Conservation (phyloP, 768 basidiomycete species). For the Suillus bovinus region DNA sequence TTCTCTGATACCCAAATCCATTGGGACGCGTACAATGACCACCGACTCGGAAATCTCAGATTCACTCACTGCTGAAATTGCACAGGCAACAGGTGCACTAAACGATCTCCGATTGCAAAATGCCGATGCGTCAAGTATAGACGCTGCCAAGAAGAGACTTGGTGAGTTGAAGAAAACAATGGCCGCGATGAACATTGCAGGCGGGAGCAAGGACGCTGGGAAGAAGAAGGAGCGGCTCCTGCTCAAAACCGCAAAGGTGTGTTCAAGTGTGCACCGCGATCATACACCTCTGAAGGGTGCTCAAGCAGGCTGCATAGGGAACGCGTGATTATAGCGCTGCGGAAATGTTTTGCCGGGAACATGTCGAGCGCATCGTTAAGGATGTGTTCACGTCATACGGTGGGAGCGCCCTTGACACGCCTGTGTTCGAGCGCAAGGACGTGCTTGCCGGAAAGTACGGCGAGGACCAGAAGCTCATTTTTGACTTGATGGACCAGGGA, state of each 20-base stretch:
- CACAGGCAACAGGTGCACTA: conserved; percentile 54
- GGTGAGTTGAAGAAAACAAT: conserved; percentile 66
- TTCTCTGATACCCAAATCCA: conserved; percentile 1
- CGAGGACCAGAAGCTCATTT: conserved; percentile 96
- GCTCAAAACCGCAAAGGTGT: conserved; percentile 93
- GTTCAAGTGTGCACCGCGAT: conserved; percentile 21
- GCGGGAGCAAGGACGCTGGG: conserved; percentile 42
- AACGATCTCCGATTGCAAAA: conserved; percentile 61
- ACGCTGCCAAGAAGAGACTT: conserved; percentile 68
- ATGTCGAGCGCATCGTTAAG: conserved; percentile 87
- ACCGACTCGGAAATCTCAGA: conserved; percentile 32
- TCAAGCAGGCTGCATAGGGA: conserved; percentile 52
- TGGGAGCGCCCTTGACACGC: conserved; percentile 92
- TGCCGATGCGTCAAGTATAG: conserved; percentile 49
- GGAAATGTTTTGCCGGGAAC: conserved; percentile 90
- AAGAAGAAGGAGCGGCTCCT: conserved; percentile 72
- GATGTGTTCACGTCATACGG: conserved; percentile 88
- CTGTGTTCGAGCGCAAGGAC: conserved; percentile 97
- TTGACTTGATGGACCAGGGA: conserved; percentile 96
- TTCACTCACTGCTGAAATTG: conserved; percentile 55
- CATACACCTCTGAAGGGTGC: conserved; percentile 18
- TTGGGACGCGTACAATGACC: conserved; percentile 36
- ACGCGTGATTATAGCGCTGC: conserved; percentile 92
- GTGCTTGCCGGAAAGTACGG: conserved; percentile 96
- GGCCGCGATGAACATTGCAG: conserved; percentile 39